Base-by-base conservation (phyloP, 208 protist genomes). In the Trypanosoma congolense region DNA sequence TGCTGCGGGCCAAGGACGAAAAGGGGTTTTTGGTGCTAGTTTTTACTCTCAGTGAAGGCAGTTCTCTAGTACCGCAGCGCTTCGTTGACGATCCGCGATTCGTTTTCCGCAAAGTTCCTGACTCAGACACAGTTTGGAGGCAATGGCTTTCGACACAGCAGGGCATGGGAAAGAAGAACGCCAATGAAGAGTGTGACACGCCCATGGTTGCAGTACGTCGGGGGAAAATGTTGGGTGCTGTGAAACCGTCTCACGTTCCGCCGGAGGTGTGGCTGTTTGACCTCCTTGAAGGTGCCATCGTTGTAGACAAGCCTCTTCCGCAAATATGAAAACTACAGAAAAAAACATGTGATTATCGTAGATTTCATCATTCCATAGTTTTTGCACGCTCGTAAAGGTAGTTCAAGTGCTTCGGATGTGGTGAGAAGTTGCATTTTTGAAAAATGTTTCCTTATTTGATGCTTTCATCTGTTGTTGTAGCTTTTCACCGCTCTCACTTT, bases 1-100 rank as follows among this genome's bases (percentile, higher is more conserved):
- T 93, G 54, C 49, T 60, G 28, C 66, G 56, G 31, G 81, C 81
- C 4, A 75, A 76, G 64, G 56, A 63, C 21, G 74, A 74, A 36
- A 73, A 72, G 33, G 85, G 85, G 41, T 93, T 93, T 49, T 61
- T 93, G 21, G 18, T 93, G 9, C 56, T 92, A 18, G 42, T 89
- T 35, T 54, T 73, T 18, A 63, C 65, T 24, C 56, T 79, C 33
- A 48, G 60, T 42, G 65, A 65, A 4, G 54, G 59, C n/a, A 45
- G 72, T 36, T 56, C 51, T 55, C 61, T 22, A 31, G 30, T 19
- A n/a, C 29, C 85, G 9, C 80, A 78, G 2, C 24, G 42, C 29
- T 40, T 92, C 22, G 65, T 66, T 0, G 43, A 64, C 24, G 81
- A 93, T 19, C 30, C 65, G n/a, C 81, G 81, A 43, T 90, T 93